These are phyloP conservation scores for Flaveria ramosissima DNA, from an alignment of 129 eudicot genomes.

Conservation along the genomic window DNA sequence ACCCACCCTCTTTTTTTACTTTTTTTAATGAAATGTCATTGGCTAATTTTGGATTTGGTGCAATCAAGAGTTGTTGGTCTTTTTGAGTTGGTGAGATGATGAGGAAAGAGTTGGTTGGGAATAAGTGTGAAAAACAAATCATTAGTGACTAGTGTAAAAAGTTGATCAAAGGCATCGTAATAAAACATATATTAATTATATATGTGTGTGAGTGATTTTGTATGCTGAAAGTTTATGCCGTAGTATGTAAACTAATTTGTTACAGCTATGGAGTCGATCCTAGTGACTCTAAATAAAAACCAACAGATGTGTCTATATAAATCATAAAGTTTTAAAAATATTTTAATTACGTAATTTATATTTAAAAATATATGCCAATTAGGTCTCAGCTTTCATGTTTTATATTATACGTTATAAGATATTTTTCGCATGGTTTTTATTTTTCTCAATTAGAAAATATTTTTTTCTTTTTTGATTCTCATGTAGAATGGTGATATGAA, in stretches of 20 bases:
- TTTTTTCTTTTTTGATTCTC: too few species aligned
- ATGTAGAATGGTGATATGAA: too few species aligned
- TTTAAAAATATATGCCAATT: too few species aligned
- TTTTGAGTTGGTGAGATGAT: conserved; percentile 39
- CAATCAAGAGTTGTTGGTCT: conserved; percentile 30
- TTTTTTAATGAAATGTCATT: conserved; percentile 34
- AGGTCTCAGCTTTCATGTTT: too few species aligned
- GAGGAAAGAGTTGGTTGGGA: conserved; percentile 10
- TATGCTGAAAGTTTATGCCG: neutral
- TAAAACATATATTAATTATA: conserved; percentile 3
- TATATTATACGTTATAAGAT: too few species aligned
- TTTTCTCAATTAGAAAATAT: too few species aligned
- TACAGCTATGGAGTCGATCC: neutral
- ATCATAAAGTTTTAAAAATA: too few species aligned
- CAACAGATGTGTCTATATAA: too few species aligned
- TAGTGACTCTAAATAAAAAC: neutral
- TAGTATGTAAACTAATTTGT: too few species aligned
- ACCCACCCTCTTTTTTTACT: neutral
- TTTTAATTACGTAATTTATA: too few species aligned
- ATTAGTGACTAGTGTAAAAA: conserved; percentile 16
- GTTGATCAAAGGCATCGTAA: neutral
- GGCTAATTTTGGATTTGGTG: conserved; percentile 36
- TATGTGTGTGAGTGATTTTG: neutral
- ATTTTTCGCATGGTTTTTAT: too few species aligned
- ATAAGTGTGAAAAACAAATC: conserved; percentile 5